Conservation (phyloP, 1,284 basidiomycete genomes). For the Malassezia caprae region DNA sequence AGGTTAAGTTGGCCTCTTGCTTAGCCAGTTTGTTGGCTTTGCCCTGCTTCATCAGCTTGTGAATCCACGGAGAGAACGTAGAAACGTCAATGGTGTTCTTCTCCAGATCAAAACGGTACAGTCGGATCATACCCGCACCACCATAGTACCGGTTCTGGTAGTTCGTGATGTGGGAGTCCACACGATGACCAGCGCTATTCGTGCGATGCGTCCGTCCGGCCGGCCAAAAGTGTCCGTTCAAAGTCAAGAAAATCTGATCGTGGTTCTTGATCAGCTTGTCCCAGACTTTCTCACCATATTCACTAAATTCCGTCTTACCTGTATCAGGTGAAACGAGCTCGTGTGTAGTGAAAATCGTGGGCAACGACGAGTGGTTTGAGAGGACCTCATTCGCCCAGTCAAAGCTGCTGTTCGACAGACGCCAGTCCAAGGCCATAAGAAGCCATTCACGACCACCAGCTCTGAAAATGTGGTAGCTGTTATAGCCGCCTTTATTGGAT, state of each 20-base stretch:
- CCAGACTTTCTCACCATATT: constrained; percentile 2
- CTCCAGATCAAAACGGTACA: constrained; percentile 2
- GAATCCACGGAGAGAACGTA: constrained; percentile 2
- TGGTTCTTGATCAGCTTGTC: neutral
- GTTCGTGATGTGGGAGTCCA: constrained; percentile 6
- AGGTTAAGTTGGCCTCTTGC: neutral
- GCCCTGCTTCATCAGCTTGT: neutral
- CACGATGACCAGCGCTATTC: neutral
- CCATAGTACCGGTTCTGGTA: constrained; percentile 10
- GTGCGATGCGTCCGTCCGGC: constrained; percentile 1
- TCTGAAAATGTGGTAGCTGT: constrained; percentile 2
- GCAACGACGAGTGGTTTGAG: neutral
- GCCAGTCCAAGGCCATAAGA: constrained; percentile 1
- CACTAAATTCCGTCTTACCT: neutral
- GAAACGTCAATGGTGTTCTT: constrained; percentile 2
- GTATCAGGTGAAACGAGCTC: constrained; percentile 3
- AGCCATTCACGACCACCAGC: constrained; percentile 9
- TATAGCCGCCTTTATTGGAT: neutral
- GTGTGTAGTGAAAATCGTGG: constrained; percentile 4
- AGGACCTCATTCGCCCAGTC: constrained; percentile 2
- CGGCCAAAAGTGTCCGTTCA: constrained; percentile 10
- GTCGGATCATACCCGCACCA: constrained; percentile 6
- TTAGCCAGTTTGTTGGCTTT: neutral
- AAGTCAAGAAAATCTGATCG: constrained; percentile 1
- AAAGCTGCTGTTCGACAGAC: constrained; percentile 3